Base-by-base conservation (phyloP, 2,329 filamentous ascomycete species). In the Chaetomium globosum region DNA sequence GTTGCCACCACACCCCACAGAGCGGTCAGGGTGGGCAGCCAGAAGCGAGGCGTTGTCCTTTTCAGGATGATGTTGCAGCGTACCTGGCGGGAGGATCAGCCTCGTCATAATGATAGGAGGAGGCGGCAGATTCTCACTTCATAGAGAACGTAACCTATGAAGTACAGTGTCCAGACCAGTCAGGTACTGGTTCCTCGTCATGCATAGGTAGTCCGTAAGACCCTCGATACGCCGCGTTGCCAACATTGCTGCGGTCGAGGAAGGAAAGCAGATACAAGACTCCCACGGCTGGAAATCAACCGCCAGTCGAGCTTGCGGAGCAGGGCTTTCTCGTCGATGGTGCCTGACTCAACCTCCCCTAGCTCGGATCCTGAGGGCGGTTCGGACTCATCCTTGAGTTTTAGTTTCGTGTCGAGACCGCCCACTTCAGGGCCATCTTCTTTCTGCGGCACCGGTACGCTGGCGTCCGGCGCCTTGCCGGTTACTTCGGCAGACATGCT, bases 161-260 rank as follows among this genome's bases (percentile, higher is more conserved):
- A 91, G 74, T 89, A 91, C 0, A 90, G 74, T 0, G 87, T 90
- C 49, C 49, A 90, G 72, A 1, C 86, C 86, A 0, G 84, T 87
- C 0, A 90, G 78, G 64, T 91, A 90, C 69, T 89, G 81, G 54
- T 88, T 83, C 0, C 83, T 85, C 30, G 82, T 81, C 77, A 86
- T 86, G 54, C 81, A 61, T 3, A 86, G 67, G 69, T 86, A 83
- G 4, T 72, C 74, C 0, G 82, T 74, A 55, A 87, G 78, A 31
- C 84, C 84, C 68, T 87, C 84, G 21, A 87, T 80, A 57, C 80
- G 79, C 0, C 0, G 84, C 85, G 67, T 87, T 87, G 28, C 83
- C 84, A 23, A 87, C 83, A 76, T 87, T 87, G 70, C 83, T 85
- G 36, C 84, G 77, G 68, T 86, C 85, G 9, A 87, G 73, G 66